Evolutionary conservation across 331 rosid species (phyloP).

Genomic region (Telfairia occidentalis): DNA sequence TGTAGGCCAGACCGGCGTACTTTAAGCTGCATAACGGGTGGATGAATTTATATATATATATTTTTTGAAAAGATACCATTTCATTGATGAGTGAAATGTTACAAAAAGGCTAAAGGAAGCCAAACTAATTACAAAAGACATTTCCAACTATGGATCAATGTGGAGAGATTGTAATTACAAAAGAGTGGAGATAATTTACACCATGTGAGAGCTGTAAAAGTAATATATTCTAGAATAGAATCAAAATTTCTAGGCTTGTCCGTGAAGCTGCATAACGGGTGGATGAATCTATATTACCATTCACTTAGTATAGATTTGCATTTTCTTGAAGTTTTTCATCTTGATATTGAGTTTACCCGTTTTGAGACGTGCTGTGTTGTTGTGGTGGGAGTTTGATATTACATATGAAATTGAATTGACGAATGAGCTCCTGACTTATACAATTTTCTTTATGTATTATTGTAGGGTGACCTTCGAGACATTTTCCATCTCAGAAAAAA

Average conservation of each 20-base stretch:
- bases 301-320: background rate
- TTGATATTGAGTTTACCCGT: background rate
- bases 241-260: too few species aligned
- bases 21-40: background rate
- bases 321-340: background rate
- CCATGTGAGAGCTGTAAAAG: too few species aligned
- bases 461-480: constrained; percentile 60
- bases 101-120: too few species aligned
- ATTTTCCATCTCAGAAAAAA: constrained; percentile 54
- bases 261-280: background rate
- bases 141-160: too few species aligned
- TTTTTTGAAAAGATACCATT: too few species aligned
- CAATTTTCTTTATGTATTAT: constrained; percentile 1
- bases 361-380: background rate
- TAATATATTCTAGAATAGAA: too few species aligned
- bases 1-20: background rate
- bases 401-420: background rate
- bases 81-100: too few species aligned
- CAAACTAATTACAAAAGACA: too few species aligned
- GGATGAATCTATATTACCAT: background rate
- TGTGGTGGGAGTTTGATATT: background rate
- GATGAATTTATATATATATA: too few species aligned
- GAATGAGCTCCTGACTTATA: background rate
- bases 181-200: too few species aligned
- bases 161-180: too few species aligned